Evolutionary conservation across 306 rosid species (phyloP), one percentile per base, ranked within the genome.

Genomic region (Pachyrhizus erosus): DNA sequence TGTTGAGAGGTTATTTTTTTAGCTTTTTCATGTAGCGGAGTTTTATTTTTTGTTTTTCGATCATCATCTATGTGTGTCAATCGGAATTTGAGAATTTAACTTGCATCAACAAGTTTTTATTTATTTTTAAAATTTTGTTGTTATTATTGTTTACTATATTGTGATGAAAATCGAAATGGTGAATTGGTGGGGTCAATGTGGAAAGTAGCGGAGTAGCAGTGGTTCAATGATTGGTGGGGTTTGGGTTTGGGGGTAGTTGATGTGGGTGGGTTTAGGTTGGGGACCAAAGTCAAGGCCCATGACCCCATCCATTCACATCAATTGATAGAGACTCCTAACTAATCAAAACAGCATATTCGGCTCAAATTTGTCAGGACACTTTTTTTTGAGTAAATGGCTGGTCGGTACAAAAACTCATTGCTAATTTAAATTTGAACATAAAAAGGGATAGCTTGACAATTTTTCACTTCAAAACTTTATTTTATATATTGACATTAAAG

Each of bases 161-260:
- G 7, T 15, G 68, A 79, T 39, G 40, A 54, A 76, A 76, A 83
- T 15, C 14, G 15, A 31, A 66, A 54, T 60, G 80, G 83, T 51
- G 48, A 67, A 49, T 45, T 20, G 79, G 81, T 40, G 77, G 87
- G 84, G 48, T 77, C 86, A 17, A 23, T 18, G 78, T n/a, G 23
- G 78, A 10, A 10, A 27, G 79, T 46, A 21, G 34, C 40, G 6
- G 7, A 5, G 39, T 34, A 5, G 39, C 6, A 64, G 86, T 68
- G 13, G 76, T 83, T 77, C 87, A 92, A 86, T 83, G 91, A 81
- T 87, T 83, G 84, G 89, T 74, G 84, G 77, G 83, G 78, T 77
- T 83, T 75, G 58, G 51, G 48, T 81, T 66, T 18, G 4, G 52
- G 52, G 5, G 34, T 37, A 18, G 40, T 45, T 29, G 54, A 24